These are phyloP conservation scores for Leucaena leucocephala DNA, from an alignment of 306 rosid genomes.

Conservation along the genomic window DNA sequence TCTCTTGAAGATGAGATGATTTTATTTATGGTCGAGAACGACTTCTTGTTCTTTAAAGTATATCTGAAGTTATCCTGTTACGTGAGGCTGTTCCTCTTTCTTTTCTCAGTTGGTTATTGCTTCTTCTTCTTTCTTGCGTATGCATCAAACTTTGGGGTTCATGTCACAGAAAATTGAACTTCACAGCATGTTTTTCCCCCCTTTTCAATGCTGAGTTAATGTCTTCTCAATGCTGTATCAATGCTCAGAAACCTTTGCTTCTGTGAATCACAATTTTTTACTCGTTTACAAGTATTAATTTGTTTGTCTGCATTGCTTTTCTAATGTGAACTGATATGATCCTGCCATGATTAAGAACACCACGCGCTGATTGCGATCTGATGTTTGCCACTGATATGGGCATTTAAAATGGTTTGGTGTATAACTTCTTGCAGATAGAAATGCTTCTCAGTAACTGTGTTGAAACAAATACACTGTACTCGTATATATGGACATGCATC, in stretches of 20 bases:
- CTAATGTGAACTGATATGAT: neutral
- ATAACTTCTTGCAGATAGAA: neutral
- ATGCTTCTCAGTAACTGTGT: slow-evolving; percentile 11
- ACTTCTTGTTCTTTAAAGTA: neutral
- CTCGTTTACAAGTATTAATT: neutral
- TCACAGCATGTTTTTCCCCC: neutral
- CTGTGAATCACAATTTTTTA: neutral
- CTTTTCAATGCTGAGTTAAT: too few relatives aligned
- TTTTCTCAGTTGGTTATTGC: neutral
- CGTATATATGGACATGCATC: slow-evolving; percentile 2
- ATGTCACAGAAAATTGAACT: neutral
- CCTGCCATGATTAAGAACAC: neutral
- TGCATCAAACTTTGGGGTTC: neutral
- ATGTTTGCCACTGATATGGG: neutral
- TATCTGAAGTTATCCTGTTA: neutral
- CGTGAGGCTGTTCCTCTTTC: neutral
- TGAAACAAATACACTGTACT: slow-evolving; percentile 3
- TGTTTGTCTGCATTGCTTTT: neutral
- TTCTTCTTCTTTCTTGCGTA: neutral
- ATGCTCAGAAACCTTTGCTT: neutral
- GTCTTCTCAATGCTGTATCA: neutral
- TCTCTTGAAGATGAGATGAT: neutral
- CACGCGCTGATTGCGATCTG: neutral
- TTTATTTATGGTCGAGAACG: neutral
- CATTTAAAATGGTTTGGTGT: neutral